Evolutionary conservation across 2,329 filamentous ascomycete genomes (phyloP).

Genomic region (Alternaria sp.): DNA sequence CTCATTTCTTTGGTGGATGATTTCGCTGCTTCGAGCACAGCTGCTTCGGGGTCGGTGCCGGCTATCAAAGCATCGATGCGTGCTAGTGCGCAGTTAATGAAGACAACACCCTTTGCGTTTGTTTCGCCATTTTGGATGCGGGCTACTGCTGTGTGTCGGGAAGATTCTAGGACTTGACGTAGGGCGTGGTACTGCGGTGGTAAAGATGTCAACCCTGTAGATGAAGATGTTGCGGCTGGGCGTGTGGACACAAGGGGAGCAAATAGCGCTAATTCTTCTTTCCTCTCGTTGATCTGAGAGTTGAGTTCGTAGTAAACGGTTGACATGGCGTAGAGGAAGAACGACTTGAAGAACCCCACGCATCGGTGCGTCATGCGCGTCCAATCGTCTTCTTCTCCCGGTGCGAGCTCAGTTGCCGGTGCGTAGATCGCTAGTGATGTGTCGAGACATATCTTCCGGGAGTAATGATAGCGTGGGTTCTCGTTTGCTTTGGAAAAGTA

Average conservation of each 20-base stretch:
- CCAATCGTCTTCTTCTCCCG: conserved; percentile 31
- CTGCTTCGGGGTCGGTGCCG: conserved; percentile 19
- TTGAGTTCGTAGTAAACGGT: conserved; percentile 33
- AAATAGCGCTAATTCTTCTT: neutral
- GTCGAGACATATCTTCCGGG: conserved; percentile 55
- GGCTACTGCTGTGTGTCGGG: conserved; percentile 9
- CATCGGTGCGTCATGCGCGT: conserved; percentile 21
- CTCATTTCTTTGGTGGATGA: conserved; percentile 14
- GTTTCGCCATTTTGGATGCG: conserved; percentile 34
- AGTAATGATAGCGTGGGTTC: conserved; percentile 59
- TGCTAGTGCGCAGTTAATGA: conserved; percentile 25
- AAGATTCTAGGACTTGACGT: conserved; percentile 12
- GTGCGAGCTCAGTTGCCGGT: conserved; percentile 11
- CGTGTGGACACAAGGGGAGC: neutral
- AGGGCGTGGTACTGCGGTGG: conserved; percentile 22
- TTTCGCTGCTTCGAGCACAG: conserved; percentile 28
- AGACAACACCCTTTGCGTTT: conserved; percentile 33
- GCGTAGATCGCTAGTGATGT: conserved; percentile 26
- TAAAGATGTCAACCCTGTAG: neutral
- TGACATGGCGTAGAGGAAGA: conserved; percentile 29
- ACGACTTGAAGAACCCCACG: conserved; percentile 33
- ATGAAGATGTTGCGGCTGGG: neutral
- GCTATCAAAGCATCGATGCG: conserved; percentile 32
- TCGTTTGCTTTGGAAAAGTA: conserved; percentile 53
- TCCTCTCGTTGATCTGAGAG: conserved; percentile 23